Evolutionary conservation across 495 filamentous ascomycete species (phyloP).

Genomic region (Penicillium verhagenii): DNA sequence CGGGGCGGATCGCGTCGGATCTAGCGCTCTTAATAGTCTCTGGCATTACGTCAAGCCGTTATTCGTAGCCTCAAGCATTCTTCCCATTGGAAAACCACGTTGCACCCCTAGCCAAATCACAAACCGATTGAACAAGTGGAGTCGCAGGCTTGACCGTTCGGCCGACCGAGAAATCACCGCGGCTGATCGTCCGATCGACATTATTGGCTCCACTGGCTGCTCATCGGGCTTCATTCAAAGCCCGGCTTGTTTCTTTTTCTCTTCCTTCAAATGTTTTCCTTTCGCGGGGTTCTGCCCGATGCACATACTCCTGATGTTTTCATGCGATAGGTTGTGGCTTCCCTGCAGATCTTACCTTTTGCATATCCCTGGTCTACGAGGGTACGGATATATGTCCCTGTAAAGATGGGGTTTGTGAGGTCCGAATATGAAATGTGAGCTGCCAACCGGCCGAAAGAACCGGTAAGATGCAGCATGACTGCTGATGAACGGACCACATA

Average conservation of each 20-base stretch:
- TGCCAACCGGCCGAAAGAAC: neutral
- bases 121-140: too few relatives aligned
- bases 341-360: neutral
- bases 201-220: neutral
- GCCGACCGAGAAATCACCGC: slow-evolving; percentile 25
- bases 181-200: slow-evolving; percentile 10
- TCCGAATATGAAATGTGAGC: neutral
- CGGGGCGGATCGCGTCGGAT: neutral
- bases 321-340: neutral
- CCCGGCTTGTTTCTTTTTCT: too few relatives aligned
- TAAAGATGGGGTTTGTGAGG: too few relatives aligned
- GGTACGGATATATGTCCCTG: neutral
- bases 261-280: too few relatives aligned
- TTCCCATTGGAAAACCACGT: too few relatives aligned
- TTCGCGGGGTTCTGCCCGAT: neutral
- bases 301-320: too few relatives aligned
- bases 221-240: neutral
- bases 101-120: too few relatives aligned
- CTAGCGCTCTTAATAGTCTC: neutral
- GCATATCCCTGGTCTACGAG: too few relatives aligned
- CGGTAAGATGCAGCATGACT: neutral
- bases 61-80: neutral
- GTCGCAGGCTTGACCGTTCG: slow-evolving; percentile 7
- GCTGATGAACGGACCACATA: neutral
- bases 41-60: neutral